Evolutionary conservation across 805 yeast genomes (phyloP).

Genomic region (Pichia insulana): DNA sequence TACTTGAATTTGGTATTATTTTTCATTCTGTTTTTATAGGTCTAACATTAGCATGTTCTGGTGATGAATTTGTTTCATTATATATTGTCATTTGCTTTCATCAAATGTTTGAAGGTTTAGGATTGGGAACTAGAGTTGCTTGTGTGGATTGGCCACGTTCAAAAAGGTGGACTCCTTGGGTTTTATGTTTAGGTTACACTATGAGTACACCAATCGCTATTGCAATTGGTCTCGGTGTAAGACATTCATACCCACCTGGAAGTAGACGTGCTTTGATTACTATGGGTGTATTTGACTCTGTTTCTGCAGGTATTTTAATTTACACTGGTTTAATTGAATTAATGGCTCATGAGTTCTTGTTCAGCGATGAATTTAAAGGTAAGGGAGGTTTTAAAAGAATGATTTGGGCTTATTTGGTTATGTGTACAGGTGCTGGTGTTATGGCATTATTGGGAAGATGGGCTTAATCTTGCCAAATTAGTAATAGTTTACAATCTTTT

Average conservation of each 20-base stretch:
- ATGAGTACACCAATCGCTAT: constrained; percentile 66
- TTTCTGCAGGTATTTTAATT: constrained; percentile 69
- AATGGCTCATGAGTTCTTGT: constrained; percentile 69
- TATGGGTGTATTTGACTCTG: constrained; percentile 65
- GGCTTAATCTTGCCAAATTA: constrained; percentile 38
- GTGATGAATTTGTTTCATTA: constrained; percentile 62
- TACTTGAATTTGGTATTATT: constrained; percentile 70
- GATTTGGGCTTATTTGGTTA: constrained; percentile 42
- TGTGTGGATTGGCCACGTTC: constrained; percentile 37
- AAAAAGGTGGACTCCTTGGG: constrained; percentile 49
- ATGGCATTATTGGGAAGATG: constrained; percentile 75
- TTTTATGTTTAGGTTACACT: constrained; percentile 40
- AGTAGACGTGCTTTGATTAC: constrained; percentile 52
- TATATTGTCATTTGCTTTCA: constrained; percentile 67
- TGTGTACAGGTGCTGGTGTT: constrained; percentile 60
- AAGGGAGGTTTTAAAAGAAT: constrained; percentile 41
- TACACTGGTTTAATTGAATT: constrained; percentile 74
- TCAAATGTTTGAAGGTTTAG: constrained; percentile 81
- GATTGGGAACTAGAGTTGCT: constrained; percentile 72
- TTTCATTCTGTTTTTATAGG: constrained; percentile 84
- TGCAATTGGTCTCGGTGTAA: constrained; percentile 71
- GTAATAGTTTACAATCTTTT: no score
- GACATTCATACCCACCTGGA: constrained; percentile 50
- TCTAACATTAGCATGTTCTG: constrained; percentile 66
- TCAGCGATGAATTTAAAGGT: constrained; percentile 57